Conservation (phyloP, 805 yeast species). For the Saccharomycopsis fodiens region DNA sequence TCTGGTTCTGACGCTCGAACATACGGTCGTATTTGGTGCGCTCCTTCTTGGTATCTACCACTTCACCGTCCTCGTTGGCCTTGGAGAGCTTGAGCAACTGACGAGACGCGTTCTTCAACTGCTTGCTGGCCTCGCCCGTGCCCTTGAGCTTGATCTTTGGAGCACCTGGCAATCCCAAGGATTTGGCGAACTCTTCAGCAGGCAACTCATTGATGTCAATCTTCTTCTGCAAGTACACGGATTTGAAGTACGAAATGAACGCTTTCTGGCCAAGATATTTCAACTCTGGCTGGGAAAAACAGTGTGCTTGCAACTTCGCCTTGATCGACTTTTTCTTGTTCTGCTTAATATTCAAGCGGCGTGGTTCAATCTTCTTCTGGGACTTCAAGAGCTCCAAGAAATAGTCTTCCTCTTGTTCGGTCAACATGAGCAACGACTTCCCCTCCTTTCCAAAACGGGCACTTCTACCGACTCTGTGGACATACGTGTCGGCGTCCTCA, state of each 20-base stretch:
- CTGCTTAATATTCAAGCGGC: slow-evolving; percentile 65
- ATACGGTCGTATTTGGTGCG: slow-evolving; percentile 90
- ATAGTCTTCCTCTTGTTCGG: slow-evolving; percentile 76
- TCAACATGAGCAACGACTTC: slow-evolving; percentile 69
- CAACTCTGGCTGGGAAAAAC: slow-evolving; percentile 86
- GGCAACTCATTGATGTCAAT: slow-evolving; percentile 75
- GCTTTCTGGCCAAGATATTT: slow-evolving; percentile 95
- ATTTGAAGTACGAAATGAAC: slow-evolving; percentile 82
- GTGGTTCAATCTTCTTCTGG: slow-evolving; percentile 56
- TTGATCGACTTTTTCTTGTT: slow-evolving; percentile 65
- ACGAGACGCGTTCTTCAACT: slow-evolving; percentile 74
- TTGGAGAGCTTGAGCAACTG: slow-evolving; percentile 51
- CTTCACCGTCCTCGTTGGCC: slow-evolving; percentile 59
- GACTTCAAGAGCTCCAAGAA: slow-evolving; percentile 56
- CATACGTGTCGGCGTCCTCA: slow-evolving; percentile 81
- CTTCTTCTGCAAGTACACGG: slow-evolving; percentile 75
- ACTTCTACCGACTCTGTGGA: slow-evolving; percentile 85
- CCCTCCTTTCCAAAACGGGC: slow-evolving; percentile 86
- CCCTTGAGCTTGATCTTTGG: slow-evolving; percentile 80
- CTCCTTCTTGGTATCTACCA: slow-evolving; percentile 27
- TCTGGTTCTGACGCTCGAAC: slow-evolving; percentile 93
- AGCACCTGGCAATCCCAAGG: slow-evolving; percentile 92
- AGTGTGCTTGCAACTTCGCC: slow-evolving; percentile 78
- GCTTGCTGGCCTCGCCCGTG: slow-evolving; percentile 42
- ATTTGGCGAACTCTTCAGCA: slow-evolving; percentile 74